These are phyloP conservation scores for Lactarius pseudohatsudake DNA, from an alignment of 768 basidiomycete genomes.

Conservation along the genomic window DNA sequence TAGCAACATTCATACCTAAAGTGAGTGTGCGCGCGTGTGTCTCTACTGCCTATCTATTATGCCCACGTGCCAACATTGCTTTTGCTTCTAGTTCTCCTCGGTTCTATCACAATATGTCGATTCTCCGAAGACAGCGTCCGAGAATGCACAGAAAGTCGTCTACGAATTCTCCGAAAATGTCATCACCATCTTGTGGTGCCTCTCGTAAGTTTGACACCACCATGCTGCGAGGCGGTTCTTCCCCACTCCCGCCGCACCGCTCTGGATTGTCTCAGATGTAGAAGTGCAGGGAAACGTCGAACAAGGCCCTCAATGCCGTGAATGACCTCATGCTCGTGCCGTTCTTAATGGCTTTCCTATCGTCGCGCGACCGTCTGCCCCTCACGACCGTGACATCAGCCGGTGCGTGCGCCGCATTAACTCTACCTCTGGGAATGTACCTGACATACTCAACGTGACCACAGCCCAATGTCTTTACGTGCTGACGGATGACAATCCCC, in stretches of 20 bases:
- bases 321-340: slow-evolving; percentile 77
- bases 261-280: slow-evolving; percentile 32
- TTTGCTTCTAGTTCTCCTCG: slow-evolving; percentile 59
- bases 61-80: slow-evolving; percentile 7
- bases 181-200: slow-evolving; percentile 90
- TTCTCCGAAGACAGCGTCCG: slow-evolving; percentile 58
- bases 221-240: neutral
- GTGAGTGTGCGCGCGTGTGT: slow-evolving; percentile 39
- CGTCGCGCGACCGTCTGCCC: slow-evolving; percentile 66
- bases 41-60: neutral
- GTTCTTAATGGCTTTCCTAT: slow-evolving; percentile 89
- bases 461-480: slow-evolving; percentile 91
- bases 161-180: slow-evolving; percentile 91
- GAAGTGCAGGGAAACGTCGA: slow-evolving; percentile 75
- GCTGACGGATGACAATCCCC: slow-evolving; percentile 86
- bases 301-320: slow-evolving; percentile 86
- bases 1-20: slow-evolving; percentile 77
- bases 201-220: slow-evolving; percentile 65
- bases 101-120: slow-evolving; percentile 67
- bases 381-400: slow-evolving; percentile 74
- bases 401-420: slow-evolving; percentile 45
- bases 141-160: slow-evolving; percentile 71
- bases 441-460: neutral
- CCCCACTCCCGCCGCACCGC: neutral
- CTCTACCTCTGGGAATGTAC: neutral